Evolutionary conservation across 345 rosid genomes (phyloP), one percentile per base, ranked within the genome.

Genomic region (Cardamine occulta): DNA sequence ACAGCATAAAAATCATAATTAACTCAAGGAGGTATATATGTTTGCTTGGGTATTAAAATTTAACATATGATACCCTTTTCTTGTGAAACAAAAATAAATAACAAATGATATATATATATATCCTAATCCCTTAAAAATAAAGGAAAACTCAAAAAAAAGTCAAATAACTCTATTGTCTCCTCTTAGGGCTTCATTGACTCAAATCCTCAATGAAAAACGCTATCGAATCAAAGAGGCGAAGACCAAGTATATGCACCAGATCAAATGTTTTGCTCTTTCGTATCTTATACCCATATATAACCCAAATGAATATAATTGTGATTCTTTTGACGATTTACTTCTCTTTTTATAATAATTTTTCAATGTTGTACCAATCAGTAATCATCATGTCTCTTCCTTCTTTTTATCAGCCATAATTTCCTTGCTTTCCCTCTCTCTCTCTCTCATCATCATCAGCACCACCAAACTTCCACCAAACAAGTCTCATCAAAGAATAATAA

Each of bases 331-430:
- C 13, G 12, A 32, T 23, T 52, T 35, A 68, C 52, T 37, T 24
- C 28, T 34, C 47, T 34, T 29, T 13, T 8, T 34, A 24, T 9
- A 47, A 47, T 7, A n/a, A 17, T 47, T 47, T 45, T 23, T 24
- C n/a, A 21, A 37, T 35, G 62, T 1, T 35, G 72, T 68, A 68
- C 72, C 29, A 37, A 15, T 37, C 3, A 9, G 72, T 53, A 68
- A 68, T 68, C 72, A 68, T 68, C 62, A 53, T 68, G 72, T 68
- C 72, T 68, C 72, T 68, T 67, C 60, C 60, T 21, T 53, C 67
- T 42, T 64, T 66, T 15, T 32, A 37, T 10, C 26, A 53, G 62
- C 37, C 51, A 68, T 68, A 37, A 54, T 53, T 68, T n/a, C 24
- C 5, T 23, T 48, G 17, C 49, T 11, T 29, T n/a, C 28, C 23